Evolutionary conservation across 2,329 filamentous ascomycete genomes (phyloP), one percentile per base, ranked within the genome.

Genomic region (Pseudogymnoascus sp.): DNA sequence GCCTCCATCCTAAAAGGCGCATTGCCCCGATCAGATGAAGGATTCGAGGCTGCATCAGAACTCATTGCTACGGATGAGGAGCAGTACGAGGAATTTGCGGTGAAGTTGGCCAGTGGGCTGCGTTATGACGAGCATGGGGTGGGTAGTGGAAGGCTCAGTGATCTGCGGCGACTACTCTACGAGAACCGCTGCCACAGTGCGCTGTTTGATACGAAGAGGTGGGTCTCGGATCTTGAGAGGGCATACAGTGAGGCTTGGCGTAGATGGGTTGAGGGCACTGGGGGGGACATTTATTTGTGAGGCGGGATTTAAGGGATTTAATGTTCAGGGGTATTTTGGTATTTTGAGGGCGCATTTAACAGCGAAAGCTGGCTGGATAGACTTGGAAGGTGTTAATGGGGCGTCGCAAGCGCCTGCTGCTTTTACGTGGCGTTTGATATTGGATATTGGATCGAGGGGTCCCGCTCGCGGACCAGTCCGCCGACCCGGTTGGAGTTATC

Each of bases 1-100:
- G 93, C 95, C 5, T 96, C 91, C 10, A 97, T 99, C 63, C 81
- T 99, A 31, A 90, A 87, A 67, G 95, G 95, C 14, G 95, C 95
- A 0, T 78, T 99, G 3, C 95, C 95, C 0, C 88, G 86, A 68
- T 82, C 79, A 0, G 76, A 79, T 1, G 84, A 86, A n/a, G 92
- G 93, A 2, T 77, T 78, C 5, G 79, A 78, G 64, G 90, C 89
- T 0, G 88, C 88, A 0, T 74, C 77, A 16, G 91, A 97, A 64
- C 81, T 99, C 31, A 91, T 96, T 63, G 90, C 89, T 0, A 77
- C 75, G 4, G 87, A 84, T 63, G 95, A 99, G 69, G 83, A 87
- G 40, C 86, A 95, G 62, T 99, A 99, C 71, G 93, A 97, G 76
- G 82, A 85, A 60, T 84, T 85, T 64, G 92, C 91, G 0, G 84